phyloP scores from a whole-genome alignment of 2,329 filamentous ascomycete species.

The Cladophialophora yegresii region DNA sequence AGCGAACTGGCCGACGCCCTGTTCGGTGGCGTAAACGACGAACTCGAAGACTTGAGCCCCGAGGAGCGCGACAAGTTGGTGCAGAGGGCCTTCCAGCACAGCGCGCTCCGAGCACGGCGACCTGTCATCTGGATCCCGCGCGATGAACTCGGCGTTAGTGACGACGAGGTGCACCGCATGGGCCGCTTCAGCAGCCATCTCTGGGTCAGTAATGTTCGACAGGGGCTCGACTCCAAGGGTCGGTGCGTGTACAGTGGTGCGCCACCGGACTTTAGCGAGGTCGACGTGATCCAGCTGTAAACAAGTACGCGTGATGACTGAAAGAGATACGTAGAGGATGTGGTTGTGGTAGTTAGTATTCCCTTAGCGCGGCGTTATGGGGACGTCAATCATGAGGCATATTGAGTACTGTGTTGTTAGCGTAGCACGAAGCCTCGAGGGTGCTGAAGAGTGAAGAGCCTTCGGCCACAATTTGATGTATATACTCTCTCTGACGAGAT shows the following conservation, averaged over 20 bases:
- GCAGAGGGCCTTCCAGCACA: conserved; percentile 86
- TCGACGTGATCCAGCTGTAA: conserved; percentile 79
- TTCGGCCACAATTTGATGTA: conserved; percentile 1
- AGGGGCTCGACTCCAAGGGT: conserved; percentile 79
- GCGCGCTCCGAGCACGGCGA: conserved; percentile 76
- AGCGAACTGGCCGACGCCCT: conserved; percentile 71
- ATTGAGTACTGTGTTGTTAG: too few relatives aligned
- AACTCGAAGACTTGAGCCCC: conserved; percentile 89
- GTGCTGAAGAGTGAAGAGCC: not conserved
- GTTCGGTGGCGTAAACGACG: conserved; percentile 84
- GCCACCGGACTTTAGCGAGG: conserved; percentile 85
- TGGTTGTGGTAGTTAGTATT: not conserved
- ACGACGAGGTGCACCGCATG: conserved; percentile 84
- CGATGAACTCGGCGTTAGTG: conserved; percentile 85
- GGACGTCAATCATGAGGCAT: not conserved
- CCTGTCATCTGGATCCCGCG: conserved; percentile 93
- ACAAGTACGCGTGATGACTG: conserved; percentile 7
- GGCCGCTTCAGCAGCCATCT: conserved; percentile 71
- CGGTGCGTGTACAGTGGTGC: conserved; percentile 81
- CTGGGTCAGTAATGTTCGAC: conserved; percentile 93
- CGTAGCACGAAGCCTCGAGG: not conserved
- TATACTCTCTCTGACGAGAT: not conserved
- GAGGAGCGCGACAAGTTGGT: conserved; percentile 85
- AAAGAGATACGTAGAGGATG: not conserved
- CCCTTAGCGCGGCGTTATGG: conserved; percentile 1